Base-by-base conservation (phyloP, 208 protist species). In the Blastocrithidia nonstop region DNA sequence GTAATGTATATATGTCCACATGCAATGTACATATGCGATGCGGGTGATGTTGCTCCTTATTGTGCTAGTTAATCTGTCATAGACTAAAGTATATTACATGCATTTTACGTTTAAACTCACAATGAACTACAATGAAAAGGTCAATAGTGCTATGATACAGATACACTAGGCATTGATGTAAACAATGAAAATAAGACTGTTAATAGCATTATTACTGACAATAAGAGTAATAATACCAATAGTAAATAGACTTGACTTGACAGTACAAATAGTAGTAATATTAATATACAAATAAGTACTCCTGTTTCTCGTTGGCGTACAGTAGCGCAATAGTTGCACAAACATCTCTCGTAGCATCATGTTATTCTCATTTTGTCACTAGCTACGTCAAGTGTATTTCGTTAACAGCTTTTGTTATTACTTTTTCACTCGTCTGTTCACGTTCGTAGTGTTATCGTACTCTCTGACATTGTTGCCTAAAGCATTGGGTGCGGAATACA, bases 401-500 rank as follows among this genome's bases (percentile, higher is more conserved):
- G n/a, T 35, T 11, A 35, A 15, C 29, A 35, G 29, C 29, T 35
- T 11, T n/a, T 35, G 29, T n/a, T 35, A 11, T 35, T 35, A 15
- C 29, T 35, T n/a, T 11, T 35, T n/a, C 11, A 29, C 15, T 19
- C 21, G 9, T 36, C 26, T 11, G 50, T 75, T 1, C 35, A 32
- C 7, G 55, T 61, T 9, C 37, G 56, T 3, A 55, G 51, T 11
- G 39, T 79, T 25, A 46, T 72, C 26, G 54, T 73, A 20, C n/a
- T 88, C 4, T 73, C 74, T 0, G 79, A 88, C 44, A 46, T 71
- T 1, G 65, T 82, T 17, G 73, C 79, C 0, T 58, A 50, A 33
- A 33, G 54, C 22, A 54, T 84, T 37, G 79, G 55, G 5, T 60
- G 59, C 11, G 70, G 74, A 3, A 15, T 37, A 15, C 42, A 41